Conservation (phyloP, 768 basidiomycete genomes). For the Lyophyllum decastes region DNA sequence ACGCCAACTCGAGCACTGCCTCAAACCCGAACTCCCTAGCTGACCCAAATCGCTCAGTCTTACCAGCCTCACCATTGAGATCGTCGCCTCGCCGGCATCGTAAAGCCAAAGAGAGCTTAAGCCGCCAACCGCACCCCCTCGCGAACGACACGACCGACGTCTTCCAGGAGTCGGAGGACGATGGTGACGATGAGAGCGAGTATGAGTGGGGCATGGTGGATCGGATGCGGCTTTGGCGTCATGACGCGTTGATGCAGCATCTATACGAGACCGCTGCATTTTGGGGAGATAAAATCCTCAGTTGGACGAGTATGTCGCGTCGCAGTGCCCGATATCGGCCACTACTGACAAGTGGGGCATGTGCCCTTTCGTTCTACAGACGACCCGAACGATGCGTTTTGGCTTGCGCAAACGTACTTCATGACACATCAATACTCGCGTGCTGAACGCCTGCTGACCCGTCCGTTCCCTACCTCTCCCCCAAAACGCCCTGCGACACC, state of each 20-base stretch:
- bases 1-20: constrained; percentile 60
- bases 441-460: constrained; percentile 86
- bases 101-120: constrained; percentile 52
- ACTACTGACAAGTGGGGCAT: not conserved
- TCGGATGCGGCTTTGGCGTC: constrained; percentile 94
- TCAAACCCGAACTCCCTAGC: constrained; percentile 38
- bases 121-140: constrained; percentile 62
- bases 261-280: constrained; percentile 96
- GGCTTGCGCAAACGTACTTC: constrained; percentile 98
- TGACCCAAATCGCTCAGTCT: constrained; percentile 80
- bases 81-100: constrained; percentile 65
- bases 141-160: constrained; percentile 79
- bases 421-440: constrained; percentile 94
- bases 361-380: constrained; percentile 43
- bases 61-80: constrained; percentile 69
- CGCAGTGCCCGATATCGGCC: not conserved
- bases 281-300: constrained; percentile 97
- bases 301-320: constrained; percentile 84
- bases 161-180: constrained; percentile 68
- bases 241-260: constrained; percentile 98
- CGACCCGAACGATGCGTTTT: constrained; percentile 97
- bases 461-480: constrained; percentile 70
- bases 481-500: constrained; percentile 38
- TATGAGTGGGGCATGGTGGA: constrained; percentile 88
- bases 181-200: constrained; percentile 56